A percentile compares a stretch with the other conserved stretches of the same genome.
phyloP scores from a whole-genome alignment of 2,329 filamentous ascomycete genomes.

The Exserohilum rostratum region DNA sequence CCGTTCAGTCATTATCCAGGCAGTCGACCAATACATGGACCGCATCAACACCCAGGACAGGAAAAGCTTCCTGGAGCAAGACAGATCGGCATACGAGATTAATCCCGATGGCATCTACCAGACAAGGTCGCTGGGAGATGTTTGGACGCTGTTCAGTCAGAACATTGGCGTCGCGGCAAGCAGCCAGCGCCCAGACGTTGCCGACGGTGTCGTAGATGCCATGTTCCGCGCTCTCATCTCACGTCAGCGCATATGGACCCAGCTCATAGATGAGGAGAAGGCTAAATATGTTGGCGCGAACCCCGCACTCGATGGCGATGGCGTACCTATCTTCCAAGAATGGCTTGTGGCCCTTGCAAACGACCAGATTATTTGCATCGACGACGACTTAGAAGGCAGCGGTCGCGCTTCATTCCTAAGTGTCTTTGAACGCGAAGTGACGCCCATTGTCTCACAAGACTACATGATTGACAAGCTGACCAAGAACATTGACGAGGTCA shows the following conservation, averaged over 20 bases:
- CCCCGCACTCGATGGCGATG: constrained; percentile 70
- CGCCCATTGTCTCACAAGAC: constrained; percentile 76
- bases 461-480: constrained; percentile 73
- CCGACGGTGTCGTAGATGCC: constrained; percentile 92
- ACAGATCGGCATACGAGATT: constrained; percentile 77
- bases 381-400: constrained; percentile 67
- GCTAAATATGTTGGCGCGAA: constrained; percentile 66
- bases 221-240: constrained; percentile 88
- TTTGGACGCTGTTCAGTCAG: constrained; percentile 97
- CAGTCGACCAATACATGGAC: constrained; percentile 97
- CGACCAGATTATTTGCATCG: constrained; percentile 97
- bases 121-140: constrained; percentile 87
- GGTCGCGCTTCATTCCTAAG: constrained; percentile 81
- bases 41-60: constrained; percentile 84
- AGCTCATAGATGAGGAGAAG: constrained; percentile 85
- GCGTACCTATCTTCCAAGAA: constrained; percentile 76
- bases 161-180: constrained; percentile 85
- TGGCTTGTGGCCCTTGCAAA: constrained; percentile 98
- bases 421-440: constrained; percentile 83
- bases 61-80: constrained; percentile 79
- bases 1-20: constrained; percentile 91
- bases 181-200: constrained; percentile 85
- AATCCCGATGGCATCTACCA: constrained; percentile 84
- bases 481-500: constrained; percentile 73
- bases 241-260: constrained; percentile 85